Base-by-base conservation (phyloP, 139 green algal genomes). In the Tetraselmis striata region DNA sequence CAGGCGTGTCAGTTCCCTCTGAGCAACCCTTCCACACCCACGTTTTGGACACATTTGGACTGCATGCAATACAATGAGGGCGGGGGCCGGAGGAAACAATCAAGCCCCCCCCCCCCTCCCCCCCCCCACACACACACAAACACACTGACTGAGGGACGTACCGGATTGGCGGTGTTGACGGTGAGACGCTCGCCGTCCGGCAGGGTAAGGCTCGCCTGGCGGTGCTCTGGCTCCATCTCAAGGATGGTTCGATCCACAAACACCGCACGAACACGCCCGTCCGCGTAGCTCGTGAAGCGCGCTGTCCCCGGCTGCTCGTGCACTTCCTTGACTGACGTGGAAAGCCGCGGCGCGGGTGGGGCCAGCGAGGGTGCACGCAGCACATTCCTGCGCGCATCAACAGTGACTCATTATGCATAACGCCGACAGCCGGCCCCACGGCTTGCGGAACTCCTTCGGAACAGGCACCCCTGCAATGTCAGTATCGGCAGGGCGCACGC, bases 171-270 rank as follows among this genome's bases (percentile, higher is more conserved):
- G 18, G 45, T 67, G 18, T 67, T 67, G 45, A 67, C 45, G 5
- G 45, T 67, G 11, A 67, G 18, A 5, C 18, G 45, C 45, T 5
- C 18, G 11, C 45, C 45, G 45, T 67, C 45, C 45, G 45, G 45
- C 45, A 67, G 45, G 45, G 45, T 67, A 25, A 67, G 5, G 11
- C 11, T 18, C 5, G 45, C 45, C 11, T 25, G 45, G 18, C 45
- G 45, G 18, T 18, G 45, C 11, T 67, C 45, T 67, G 45, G 18
- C 11, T 90, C 85, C 80, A 95, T 77, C 78, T 89, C 84, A 22
- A 94, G 86, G 25, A 95, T 86, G 28, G 91, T 89, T 0, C 91
- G 83, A 79, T 95, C 90, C 1, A 29, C 59, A 77, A 95, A 95
- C 30, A 77, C 32, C 1, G 84, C 88, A 0, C 90, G 84, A 26